phyloP scores from a whole-genome alignment of 148 eudicot species.

The Vaccinium darrowii region DNA sequence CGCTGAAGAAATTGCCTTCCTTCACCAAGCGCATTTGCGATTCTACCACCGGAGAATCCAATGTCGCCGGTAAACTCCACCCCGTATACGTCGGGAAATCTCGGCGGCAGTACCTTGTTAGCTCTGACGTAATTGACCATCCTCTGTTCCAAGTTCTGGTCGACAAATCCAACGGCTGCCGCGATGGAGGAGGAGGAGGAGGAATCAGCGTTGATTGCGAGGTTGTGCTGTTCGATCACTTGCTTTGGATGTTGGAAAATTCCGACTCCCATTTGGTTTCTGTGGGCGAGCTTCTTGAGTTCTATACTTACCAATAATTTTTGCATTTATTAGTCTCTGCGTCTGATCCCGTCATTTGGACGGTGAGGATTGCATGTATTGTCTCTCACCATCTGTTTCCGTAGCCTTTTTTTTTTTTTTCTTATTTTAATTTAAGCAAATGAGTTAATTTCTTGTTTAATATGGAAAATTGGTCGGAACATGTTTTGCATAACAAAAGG shows the following conservation, averaged over 20 bases:
- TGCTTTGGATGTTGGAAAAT: slow-evolving; percentile 62
- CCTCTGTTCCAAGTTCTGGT: slow-evolving; percentile 44
- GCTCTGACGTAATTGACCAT: slow-evolving; percentile 37
- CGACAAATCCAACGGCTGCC: slow-evolving; percentile 23
- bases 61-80: slow-evolving; percentile 10
- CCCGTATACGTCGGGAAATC: slow-evolving; percentile 57
- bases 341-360: not conserved
- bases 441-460: no score
- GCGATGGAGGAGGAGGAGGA: slow-evolving; percentile 7
- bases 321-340: not conserved
- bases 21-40: slow-evolving; percentile 11
- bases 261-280: slow-evolving; percentile 41
- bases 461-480: no score
- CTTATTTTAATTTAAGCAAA: no score
- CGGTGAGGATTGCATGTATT: not conserved
- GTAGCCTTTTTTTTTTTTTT: not conserved
- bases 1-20: slow-evolving; percentile 22
- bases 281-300: slow-evolving; percentile 50
- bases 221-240: slow-evolving; percentile 64
- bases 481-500: no score
- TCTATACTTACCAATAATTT: slow-evolving; percentile 34
- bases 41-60: no score
- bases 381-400: not conserved
- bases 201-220: slow-evolving; percentile 42
- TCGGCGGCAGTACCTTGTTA: slow-evolving; percentile 43